Evolutionary conservation across 441 rosid genomes (phyloP).

Genomic region (Viola pubescens): DNA sequence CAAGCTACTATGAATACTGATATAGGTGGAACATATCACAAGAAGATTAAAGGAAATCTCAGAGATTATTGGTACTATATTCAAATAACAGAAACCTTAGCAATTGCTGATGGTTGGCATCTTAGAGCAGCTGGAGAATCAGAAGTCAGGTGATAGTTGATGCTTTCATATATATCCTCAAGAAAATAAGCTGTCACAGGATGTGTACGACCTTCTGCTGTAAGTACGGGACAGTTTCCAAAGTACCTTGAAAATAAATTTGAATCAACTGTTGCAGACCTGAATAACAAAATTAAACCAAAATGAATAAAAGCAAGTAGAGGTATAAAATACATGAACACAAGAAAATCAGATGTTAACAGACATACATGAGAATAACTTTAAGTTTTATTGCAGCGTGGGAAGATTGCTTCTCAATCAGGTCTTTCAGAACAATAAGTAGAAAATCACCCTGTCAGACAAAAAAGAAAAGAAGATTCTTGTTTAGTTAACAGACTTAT

Average conservation of each 20-base stretch:
- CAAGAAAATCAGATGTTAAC: slow-evolving; percentile 13
- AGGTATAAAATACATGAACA: neutral
- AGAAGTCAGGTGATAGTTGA: slow-evolving; percentile 58
- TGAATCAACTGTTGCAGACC: slow-evolving; percentile 99
- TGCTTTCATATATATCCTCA: slow-evolving; percentile 78
- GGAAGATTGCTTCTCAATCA: slow-evolving; percentile 73
- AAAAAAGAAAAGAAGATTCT: neutral
- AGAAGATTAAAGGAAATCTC: slow-evolving; percentile 1
- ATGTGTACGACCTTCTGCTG: slow-evolving; percentile 86
- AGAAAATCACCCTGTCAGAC: slow-evolving; percentile 79
- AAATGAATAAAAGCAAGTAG: slow-evolving; percentile 11
- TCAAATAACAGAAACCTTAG: slow-evolving; percentile 15
- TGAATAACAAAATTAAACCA: slow-evolving; percentile 27
- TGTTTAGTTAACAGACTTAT: neutral
- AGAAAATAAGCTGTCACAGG: slow-evolving; percentile 74
- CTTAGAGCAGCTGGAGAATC: slow-evolving; percentile 82
- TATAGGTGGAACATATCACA: neutral
- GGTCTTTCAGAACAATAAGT: slow-evolving; percentile 81
- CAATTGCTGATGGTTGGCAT: slow-evolving; percentile 38
- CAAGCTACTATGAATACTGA: too few species aligned
- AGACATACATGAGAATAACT: slow-evolving; percentile 81
- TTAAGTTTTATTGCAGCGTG: slow-evolving; percentile 46
- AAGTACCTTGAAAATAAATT: slow-evolving; percentile 74
- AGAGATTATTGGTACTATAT: neutral
- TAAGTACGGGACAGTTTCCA: slow-evolving; percentile 79